Evolutionary conservation across 208 protist species (phyloP).

Genomic region (Trypanosoma theileri): DNA sequence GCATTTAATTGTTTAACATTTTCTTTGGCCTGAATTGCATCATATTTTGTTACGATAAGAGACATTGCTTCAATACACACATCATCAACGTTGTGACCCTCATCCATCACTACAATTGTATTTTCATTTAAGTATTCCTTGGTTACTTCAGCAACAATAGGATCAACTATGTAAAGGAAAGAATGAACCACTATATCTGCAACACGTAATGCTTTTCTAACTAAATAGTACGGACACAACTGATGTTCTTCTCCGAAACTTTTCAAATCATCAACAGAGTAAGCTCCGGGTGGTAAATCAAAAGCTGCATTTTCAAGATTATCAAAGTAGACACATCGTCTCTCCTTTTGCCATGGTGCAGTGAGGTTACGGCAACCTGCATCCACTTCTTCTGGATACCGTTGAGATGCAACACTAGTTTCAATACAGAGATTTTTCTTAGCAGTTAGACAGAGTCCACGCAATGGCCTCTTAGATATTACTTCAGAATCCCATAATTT

Average conservation of each 20-base stretch:
- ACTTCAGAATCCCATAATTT: slow-evolving; percentile 68
- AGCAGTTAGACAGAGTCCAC: slow-evolving; percentile 84
- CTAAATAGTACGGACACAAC: slow-evolving; percentile 97
- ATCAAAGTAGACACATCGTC: slow-evolving; percentile 84
- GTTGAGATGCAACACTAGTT: slow-evolving; percentile 61
- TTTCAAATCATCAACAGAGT: slow-evolving; percentile 96
- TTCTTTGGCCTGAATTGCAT: slow-evolving; percentile 77
- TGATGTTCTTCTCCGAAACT: slow-evolving; percentile 85
- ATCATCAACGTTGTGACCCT: slow-evolving; percentile 99
- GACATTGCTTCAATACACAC: slow-evolving; percentile 99
- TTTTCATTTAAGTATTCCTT: slow-evolving; percentile 91
- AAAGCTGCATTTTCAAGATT: slow-evolving; percentile 50
- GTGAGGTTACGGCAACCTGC: slow-evolving; percentile 92
- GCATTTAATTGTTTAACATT: slow-evolving; percentile 81
- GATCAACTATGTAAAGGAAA: slow-evolving; percentile 99
- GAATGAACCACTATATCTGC: slow-evolving; percentile 98
- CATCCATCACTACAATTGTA: slow-evolving; percentile 99
- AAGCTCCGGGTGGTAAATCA: slow-evolving; percentile 93
- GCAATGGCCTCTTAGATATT: slow-evolving; percentile 50
- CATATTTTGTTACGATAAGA: slow-evolving; percentile 93
- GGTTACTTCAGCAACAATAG: slow-evolving; percentile 95
- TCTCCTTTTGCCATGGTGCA: slow-evolving; percentile 87
- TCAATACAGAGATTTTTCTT: slow-evolving; percentile 98
- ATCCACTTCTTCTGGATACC: slow-evolving; percentile 92
- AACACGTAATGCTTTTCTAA: slow-evolving; percentile 80